Conservation (phyloP, 371 early-diverging fungal genomes). For the Dichotomocladium elegans region DNA sequence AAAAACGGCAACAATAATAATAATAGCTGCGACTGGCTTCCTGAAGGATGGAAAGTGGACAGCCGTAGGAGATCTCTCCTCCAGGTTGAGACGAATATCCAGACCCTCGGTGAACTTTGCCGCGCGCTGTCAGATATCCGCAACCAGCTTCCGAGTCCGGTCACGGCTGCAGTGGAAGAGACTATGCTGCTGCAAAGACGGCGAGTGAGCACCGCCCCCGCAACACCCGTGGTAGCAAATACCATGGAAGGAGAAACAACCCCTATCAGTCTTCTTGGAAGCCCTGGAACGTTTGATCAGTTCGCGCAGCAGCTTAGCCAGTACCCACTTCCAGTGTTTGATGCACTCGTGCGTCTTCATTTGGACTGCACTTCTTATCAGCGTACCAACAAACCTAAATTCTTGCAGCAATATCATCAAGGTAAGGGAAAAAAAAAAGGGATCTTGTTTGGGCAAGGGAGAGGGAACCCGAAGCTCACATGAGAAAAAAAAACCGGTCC, state of each 20-base stretch:
- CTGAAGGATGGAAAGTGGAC: conserved; percentile 22
- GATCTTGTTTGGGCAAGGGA: neutral
- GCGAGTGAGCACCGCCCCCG: neutral
- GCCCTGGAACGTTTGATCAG: conserved; percentile 4
- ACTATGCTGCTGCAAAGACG: neutral
- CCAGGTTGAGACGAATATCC: conserved; percentile 30
- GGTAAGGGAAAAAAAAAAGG: neutral
- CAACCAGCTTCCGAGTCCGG: conserved; percentile 20
- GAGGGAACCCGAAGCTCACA: too few species aligned
- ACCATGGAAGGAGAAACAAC: neutral
- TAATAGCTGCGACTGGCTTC: conserved; percentile 12
- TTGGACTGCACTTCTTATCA: conserved; percentile 13
- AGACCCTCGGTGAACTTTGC: conserved; percentile 29
- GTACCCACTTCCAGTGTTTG: conserved; percentile 21
- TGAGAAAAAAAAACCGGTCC: too few species aligned
- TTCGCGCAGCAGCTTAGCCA: conserved; percentile 10
- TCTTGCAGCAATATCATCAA: conserved; percentile 11
- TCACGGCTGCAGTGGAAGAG: conserved; percentile 14
- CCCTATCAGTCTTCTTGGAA: neutral
- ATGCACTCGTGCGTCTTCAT: conserved; percentile 13
- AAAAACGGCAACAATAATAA: too few species aligned
- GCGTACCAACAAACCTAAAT: conserved; percentile 8
- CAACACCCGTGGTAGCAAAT: neutral
- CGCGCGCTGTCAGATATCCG: conserved; percentile 18
- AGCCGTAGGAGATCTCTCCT: conserved; percentile 18